These are phyloP conservation scores for Mycena capillaripes DNA, from an alignment of 768 basidiomycete genomes.

Conservation along the genomic window DNA sequence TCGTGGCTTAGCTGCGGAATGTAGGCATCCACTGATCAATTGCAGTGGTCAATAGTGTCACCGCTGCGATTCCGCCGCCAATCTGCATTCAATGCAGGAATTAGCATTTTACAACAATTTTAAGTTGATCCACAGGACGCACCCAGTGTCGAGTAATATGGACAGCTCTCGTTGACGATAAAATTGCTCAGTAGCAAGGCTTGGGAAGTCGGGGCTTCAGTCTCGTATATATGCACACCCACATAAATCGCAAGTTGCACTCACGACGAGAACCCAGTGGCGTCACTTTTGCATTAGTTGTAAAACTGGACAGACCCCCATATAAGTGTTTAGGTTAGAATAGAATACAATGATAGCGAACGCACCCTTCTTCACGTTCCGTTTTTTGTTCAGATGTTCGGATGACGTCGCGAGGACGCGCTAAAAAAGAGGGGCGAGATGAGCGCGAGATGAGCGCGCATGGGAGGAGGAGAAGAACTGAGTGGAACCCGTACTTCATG, in stretches of 20 bases:
- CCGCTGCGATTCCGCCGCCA: slow-evolving; percentile 81
- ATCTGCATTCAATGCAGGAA: slow-evolving; percentile 45
- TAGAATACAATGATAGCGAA: not conserved
- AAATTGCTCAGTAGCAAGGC: slow-evolving; percentile 92
- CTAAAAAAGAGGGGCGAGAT: no score
- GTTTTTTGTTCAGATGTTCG: slow-evolving; percentile 74
- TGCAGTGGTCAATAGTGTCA: slow-evolving; percentile 82
- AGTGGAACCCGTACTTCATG: no score
- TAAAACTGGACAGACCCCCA: slow-evolving; percentile 64
- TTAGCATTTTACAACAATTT: no score
- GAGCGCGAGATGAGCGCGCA: no score
- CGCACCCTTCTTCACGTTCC: slow-evolving; percentile 79
- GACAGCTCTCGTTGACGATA: slow-evolving; percentile 85
- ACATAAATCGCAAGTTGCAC: no score
- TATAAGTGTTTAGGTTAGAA: no score
- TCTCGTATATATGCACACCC: no score
- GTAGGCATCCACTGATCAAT: slow-evolving; percentile 68
- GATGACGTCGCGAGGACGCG: slow-evolving; percentile 88
- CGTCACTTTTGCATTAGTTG: slow-evolving; percentile 73
- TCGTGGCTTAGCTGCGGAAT: not conserved
- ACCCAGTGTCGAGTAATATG: slow-evolving; percentile 86
- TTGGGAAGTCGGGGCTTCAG: no score
- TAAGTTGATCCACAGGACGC: slow-evolving; percentile 35
- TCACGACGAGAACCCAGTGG: slow-evolving; percentile 95
- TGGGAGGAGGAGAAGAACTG: no score